Base-by-base conservation (phyloP, 2,329 filamentous ascomycete species). In the Penicillium sp. region DNA sequence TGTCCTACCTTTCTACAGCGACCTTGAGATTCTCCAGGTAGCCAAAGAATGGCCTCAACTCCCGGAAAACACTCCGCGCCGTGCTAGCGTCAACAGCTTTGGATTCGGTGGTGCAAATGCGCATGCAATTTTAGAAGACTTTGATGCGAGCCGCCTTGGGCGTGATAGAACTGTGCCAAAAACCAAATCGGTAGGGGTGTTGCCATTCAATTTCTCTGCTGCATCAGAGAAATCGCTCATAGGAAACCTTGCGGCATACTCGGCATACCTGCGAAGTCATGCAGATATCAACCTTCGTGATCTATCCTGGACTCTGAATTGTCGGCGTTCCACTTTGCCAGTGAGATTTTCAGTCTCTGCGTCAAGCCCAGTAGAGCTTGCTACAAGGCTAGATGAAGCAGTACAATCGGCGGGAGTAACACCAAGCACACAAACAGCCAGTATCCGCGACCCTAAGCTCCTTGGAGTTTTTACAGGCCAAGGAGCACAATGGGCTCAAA, bases 71-170 rank as follows among this genome's bases (percentile, higher is more conserved):
- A 41, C 38, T 7, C 56, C 51, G 0, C 63, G 62, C 5, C 61
- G 75, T 30, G 76, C 76, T 2, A 75, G 75, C 35, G 70, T 81
- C 0, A 80, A 78, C 52, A 73, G 74, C 14, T 81, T 80, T 56
- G 78, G 71, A 0, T 71, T 70, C 45, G 72, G 72, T 23, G 72
- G 73, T 5, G 67, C 71, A 1, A 75, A 75, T 51, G 69, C 67
- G 0, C 70, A 74, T 51, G 65, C 61, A 0, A 72, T 79, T 29
- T 45, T 80, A 26, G 76, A 79, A 38, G 55, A 47, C 3, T 65
- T 53, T 9, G 51, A 62, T 14, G 14, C 34, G 3, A 7, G 18
- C 19, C 3, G n/a, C 3, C 19, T 26, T 7, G 7, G 7, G 7
- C 4, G 4, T 16, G 10, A 14, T 7, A 4, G 6, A 16, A 38